phyloP scores from a whole-genome alignment of 257 asterid genomes.

The Lantana camara region DNA sequence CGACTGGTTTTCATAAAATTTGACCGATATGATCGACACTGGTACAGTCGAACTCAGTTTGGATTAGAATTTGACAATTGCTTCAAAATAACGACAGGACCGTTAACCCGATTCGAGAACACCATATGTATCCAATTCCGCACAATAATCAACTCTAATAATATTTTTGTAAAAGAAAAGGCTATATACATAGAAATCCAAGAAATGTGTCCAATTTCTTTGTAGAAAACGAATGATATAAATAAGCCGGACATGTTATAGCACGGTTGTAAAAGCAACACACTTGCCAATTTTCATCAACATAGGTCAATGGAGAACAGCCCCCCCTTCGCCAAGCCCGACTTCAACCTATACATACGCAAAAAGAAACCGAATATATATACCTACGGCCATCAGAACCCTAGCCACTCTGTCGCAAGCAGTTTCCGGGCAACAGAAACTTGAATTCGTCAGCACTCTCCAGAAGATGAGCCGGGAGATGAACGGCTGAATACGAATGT shows the following conservation, averaged over 20 bases:
- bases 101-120: constrained; percentile 12
- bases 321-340: constrained; percentile 40
- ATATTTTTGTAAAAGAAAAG: background rate
- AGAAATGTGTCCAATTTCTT: constrained; percentile 26
- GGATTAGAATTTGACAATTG: too few species aligned
- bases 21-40: too few species aligned
- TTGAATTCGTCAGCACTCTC: constrained; percentile 67
- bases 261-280: constrained; percentile 34
- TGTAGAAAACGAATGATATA: constrained; percentile 40
- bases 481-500: constrained; percentile 78
- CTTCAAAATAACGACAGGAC: background rate
- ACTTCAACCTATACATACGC: constrained; percentile 45
- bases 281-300: constrained; percentile 23
- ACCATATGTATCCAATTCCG: constrained; percentile 23
- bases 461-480: constrained; percentile 79
- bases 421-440: constrained; percentile 79
- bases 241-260: constrained; percentile 35
- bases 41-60: too few species aligned
- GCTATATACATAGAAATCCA: constrained; percentile 46
- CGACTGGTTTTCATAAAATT: too few species aligned
- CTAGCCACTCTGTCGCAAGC: constrained; percentile 71
- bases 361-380: background rate
- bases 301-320: constrained; percentile 19
- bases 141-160: constrained; percentile 28
- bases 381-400: constrained; percentile 9